phyloP scores from a whole-genome alignment of 352 stramenopile species.

The Globisporangium yorkense region DNA sequence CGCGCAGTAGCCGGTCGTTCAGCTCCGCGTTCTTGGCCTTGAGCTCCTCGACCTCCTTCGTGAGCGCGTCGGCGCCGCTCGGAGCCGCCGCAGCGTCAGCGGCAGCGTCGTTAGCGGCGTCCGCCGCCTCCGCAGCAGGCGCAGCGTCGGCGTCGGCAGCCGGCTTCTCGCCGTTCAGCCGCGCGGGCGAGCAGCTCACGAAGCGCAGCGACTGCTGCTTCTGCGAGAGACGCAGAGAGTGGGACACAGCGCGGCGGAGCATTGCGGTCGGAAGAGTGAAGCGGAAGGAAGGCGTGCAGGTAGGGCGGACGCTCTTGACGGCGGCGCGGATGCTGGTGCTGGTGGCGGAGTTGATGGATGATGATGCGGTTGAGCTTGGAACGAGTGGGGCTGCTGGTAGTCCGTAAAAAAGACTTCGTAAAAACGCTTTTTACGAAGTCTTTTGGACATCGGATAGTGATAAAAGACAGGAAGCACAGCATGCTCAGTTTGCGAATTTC shows the following conservation, averaged over 20 bases:
- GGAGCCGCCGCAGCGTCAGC: not conserved
- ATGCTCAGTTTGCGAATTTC: too few relatives aligned
- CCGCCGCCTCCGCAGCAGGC: constrained; percentile 11
- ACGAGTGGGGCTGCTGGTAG: constrained; percentile 7
- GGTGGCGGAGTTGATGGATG: not conserved
- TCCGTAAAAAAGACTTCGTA: not conserved
- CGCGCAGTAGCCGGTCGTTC: constrained; percentile 86
- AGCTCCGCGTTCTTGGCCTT: constrained; percentile 69
- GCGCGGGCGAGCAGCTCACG: constrained; percentile 33
- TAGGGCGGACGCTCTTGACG: not conserved
- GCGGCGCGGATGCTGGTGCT: not conserved
- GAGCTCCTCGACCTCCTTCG: constrained; percentile 69
- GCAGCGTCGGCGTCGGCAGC: constrained; percentile 13
- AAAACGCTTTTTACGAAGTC: not conserved
- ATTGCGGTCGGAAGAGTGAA: constrained; percentile 16
- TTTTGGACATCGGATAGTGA: not conserved
- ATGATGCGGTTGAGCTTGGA: not conserved
- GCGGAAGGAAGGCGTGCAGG: not conserved
- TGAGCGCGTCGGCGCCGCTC: constrained; percentile 28
- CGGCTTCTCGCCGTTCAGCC: constrained; percentile 53
- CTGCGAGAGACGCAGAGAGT: constrained; percentile 20
- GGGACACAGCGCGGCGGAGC: constrained; percentile 49
- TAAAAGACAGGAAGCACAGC: not conserved
- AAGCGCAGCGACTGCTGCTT: constrained; percentile 37
- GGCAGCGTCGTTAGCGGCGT: constrained; percentile 4